A percentile compares a stretch with the other conserved stretches of the same genome.
phyloP scores from a whole-genome alignment of 1,139 yeast genomes.

The Kurtzmaniella quercitrusa region DNA sequence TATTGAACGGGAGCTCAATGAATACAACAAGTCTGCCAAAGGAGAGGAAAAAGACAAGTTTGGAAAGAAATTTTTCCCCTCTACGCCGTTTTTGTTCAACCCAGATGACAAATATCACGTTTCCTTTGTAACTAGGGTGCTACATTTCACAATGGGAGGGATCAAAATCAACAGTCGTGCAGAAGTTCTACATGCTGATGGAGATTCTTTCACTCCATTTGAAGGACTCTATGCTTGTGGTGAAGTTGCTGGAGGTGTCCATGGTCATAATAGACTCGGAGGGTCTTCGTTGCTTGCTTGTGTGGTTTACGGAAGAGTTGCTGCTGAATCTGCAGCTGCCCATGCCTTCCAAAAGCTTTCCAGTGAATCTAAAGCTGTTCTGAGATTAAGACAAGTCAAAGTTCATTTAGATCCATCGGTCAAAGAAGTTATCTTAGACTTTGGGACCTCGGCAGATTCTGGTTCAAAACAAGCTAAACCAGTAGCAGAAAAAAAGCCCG shows the following conservation, averaged over 20 bases:
- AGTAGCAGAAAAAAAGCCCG: not conserved
- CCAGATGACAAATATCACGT: constrained; percentile 36
- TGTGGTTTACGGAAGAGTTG: constrained; percentile 72
- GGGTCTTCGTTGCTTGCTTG: constrained; percentile 76
- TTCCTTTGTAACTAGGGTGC: constrained; percentile 65
- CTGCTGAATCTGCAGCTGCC: constrained; percentile 46
- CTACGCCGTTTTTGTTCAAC: constrained; percentile 39
- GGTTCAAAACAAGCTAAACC: not conserved
- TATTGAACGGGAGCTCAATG: constrained; percentile 34
- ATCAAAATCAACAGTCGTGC: constrained; percentile 59
- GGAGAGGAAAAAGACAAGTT: constrained; percentile 41
- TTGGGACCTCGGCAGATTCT: constrained; percentile 8
- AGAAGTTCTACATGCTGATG: constrained; percentile 45
- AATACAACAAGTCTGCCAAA: constrained; percentile 44
- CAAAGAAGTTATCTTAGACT: constrained; percentile 16
- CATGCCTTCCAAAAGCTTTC: constrained; percentile 29
- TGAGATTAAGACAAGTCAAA: constrained; percentile 39
- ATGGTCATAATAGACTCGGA: constrained; percentile 72
- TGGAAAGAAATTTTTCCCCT: constrained; percentile 50
- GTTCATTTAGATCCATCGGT: constrained; percentile 41
- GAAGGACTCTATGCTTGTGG: constrained; percentile 73
- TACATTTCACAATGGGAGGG: constrained; percentile 89
- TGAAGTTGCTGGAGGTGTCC: constrained; percentile 80
- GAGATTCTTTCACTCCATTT: constrained; percentile 33
- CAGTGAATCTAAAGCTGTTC: constrained; percentile 16